These are phyloP conservation scores for Sphaceloma murrayae DNA, from an alignment of 2,329 filamentous ascomycete species.

Conservation along the genomic window DNA sequence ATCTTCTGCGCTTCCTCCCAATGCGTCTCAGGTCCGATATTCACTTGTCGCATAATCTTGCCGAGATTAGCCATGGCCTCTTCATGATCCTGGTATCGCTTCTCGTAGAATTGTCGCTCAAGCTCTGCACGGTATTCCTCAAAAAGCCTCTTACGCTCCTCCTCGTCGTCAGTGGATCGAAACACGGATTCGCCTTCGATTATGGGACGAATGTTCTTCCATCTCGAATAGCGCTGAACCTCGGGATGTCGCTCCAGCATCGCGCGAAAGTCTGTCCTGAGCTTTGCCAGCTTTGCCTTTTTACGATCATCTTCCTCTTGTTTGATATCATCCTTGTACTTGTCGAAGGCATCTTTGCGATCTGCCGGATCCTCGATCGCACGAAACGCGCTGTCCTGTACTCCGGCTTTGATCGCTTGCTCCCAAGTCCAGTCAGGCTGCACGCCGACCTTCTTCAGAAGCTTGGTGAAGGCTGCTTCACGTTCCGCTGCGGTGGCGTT, in stretches of 20 bases:
- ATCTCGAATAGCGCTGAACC: conserved; percentile 92
- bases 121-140: conserved; percentile 85
- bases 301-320: conserved; percentile 89
- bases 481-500: conserved; percentile 77
- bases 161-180: conserved; percentile 77
- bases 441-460: conserved; percentile 74
- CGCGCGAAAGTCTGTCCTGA: conserved; percentile 84
- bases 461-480: conserved; percentile 84
- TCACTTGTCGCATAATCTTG: conserved; percentile 64
- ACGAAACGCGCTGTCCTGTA: conserved; percentile 86
- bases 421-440: conserved; percentile 91
- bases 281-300: conserved; percentile 83
- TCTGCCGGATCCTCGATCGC: conserved; percentile 89
- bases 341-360: conserved; percentile 83
- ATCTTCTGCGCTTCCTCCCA: conserved; percentile 84
- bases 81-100: conserved; percentile 62
- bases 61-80: conserved; percentile 77
- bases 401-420: conserved; percentile 72
- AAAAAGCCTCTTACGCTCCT: conserved; percentile 80
- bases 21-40: conserved; percentile 84
- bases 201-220: conserved; percentile 90
- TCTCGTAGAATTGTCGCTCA: conserved; percentile 68
- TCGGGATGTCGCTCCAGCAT: conserved; percentile 96
- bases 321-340: conserved; percentile 83
- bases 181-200: conserved; percentile 95